Evolutionary conservation across 331 rosid species (phyloP), one percentile per base, ranked within the genome.

Genomic region (Cydonia oblonga): DNA sequence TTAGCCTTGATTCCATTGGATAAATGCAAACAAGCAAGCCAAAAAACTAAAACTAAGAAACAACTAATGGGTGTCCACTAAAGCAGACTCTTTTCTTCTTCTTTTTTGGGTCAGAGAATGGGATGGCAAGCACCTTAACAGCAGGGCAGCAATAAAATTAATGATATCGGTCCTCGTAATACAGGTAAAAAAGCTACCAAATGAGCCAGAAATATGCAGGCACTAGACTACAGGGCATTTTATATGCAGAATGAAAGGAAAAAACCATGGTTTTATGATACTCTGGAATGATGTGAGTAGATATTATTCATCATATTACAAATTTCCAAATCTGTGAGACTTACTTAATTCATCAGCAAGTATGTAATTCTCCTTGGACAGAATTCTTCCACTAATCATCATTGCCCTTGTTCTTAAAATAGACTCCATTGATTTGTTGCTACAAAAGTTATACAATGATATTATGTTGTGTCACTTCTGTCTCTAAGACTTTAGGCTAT

Each of bases 311-410:
- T 57, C 25, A 9, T 57, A 58, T 33, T 11, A 51, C 10, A 5
- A 57, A 20, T 20, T 35, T 44, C 66, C 51, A 33, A 24, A 26
- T 19, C 46, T 57, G 62, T 22, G 80, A 79, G 76, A 35, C 96
- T 79, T 88, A 95, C 99, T 77, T 38, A 84, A 74, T 87, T 89
- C 96, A 74, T 91, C 93, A 61, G 76, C 76, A 69, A 81, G 80
- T 57, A 84, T 79, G 79, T 71, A 82, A 73, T 67, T 83, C 77
- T 87, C 96, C 79, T 84, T 87, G 6, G 87, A 85, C 72, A 95
- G 78, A 62, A 95, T 83, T 86, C 97, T 86, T 89, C 97, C 97
- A 66, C 83, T 76, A 75, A 89, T 91, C 88, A 87, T 85, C 83
- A 91, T 85, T 29, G 97, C 92, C 76, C 99, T 84, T 29, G 96